phyloP scores from a whole-genome alignment of 331 rosid genomes.

The Phaseolus coccineus region DNA sequence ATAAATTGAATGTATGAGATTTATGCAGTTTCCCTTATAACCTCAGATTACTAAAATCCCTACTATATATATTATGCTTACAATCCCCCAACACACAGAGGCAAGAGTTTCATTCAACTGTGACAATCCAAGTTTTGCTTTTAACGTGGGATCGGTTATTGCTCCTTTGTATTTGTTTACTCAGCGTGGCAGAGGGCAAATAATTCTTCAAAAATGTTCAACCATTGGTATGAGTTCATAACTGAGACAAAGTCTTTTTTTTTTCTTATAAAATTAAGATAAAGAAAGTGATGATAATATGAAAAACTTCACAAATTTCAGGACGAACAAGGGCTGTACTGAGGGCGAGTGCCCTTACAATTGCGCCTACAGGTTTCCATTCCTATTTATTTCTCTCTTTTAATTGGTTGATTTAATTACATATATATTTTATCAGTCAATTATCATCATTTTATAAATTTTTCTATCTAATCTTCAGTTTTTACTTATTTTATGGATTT shows the following conservation, averaged over 20 bases:
- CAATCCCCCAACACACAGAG: background rate
- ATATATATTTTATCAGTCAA: too few relatives aligned
- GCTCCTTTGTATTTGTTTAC: background rate
- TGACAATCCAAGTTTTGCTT: background rate
- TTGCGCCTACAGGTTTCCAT: constrained; percentile 19
- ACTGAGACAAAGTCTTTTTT: background rate
- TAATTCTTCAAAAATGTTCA: background rate
- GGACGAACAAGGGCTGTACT: background rate
- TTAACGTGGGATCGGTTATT: background rate
- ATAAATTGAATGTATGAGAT: background rate
- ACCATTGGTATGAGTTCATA: background rate
- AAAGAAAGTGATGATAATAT: background rate
- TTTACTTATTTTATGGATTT: too few relatives aligned
- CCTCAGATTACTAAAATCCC: background rate
- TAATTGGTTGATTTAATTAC: too few relatives aligned
- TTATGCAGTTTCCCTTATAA: too few relatives aligned
- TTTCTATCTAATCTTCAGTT: too few relatives aligned
- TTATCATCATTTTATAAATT: too few relatives aligned
- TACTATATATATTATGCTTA: background rate
- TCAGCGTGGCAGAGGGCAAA: background rate
- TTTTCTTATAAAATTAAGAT: background rate
- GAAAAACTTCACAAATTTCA: constrained; percentile 26
- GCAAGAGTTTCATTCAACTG: background rate
- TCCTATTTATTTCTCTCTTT: background rate
- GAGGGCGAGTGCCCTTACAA: background rate